Evolutionary conservation across 805 yeast species (phyloP), one percentile per base, ranked within the genome.

Genomic region (Pichia heedii): DNA sequence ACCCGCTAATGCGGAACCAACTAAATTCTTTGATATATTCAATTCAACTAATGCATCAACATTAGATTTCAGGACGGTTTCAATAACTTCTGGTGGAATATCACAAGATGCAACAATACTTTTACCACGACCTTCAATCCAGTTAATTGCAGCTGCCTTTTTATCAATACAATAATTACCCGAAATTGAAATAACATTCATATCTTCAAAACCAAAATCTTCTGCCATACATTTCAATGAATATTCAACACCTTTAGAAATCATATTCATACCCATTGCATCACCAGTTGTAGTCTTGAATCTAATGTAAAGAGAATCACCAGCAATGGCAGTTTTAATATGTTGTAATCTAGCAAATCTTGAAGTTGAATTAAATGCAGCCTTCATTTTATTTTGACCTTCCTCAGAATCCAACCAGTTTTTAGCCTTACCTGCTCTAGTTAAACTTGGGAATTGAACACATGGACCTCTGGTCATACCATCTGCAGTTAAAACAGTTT

Each of bases 261-360:
- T 93, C 99, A 93, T 93, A 63, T 93, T 93, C 99, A 93, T 93
- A 51, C 99, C 99, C 99, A 93, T 93, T 18, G 99, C 99, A 70
- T 93, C 99, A 65, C 99, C 99, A 18, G 99, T 93, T 33, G 96
- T 88, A n/a, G 99, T 94, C 62, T 89, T 79, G 71, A 93, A 93
- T 58, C 99, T 79, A 54, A 93, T 82, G 57, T 77, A 93, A 55
- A 93, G 71, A 54, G 84, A 71, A 39, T 83, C 83, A 26, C 99
- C 98, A 16, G 99, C 98, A 63, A 90, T 70, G 3, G 97, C 95
- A 16, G 97, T 87, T 63, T 87, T 84, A 51, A 90, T 71, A 54
- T 84, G 84, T 64, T 85, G 95, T 57, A 93, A 75, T 58, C 96
- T 79, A 16, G 99, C 99, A 68, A 93, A 93, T 67, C 99, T 77